Evolutionary conservation across 441 rosid genomes (phyloP).

Genomic region (Erodium chrysanthum): DNA sequence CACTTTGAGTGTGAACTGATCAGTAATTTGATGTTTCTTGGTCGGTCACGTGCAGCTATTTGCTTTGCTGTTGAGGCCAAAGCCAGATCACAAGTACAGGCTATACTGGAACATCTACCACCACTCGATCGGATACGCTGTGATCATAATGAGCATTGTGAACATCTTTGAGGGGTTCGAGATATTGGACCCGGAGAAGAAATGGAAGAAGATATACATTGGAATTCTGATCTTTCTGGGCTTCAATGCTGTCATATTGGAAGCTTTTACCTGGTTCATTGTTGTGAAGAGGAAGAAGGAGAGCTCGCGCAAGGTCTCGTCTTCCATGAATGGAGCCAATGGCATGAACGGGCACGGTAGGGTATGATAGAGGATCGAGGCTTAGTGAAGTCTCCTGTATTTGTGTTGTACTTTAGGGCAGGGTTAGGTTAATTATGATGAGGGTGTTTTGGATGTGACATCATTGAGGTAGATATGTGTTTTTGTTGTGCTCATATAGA

Average conservation of each 20-base stretch:
- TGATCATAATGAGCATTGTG: conserved; percentile 38
- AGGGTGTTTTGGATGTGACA: not conserved
- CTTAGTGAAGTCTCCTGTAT: not conserved
- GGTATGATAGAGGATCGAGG: not conserved
- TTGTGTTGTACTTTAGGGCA: not conserved
- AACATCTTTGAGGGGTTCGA: conserved; percentile 44
- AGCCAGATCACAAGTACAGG: conserved; percentile 51
- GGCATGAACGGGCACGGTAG: not conserved
- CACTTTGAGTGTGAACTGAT: too few species aligned
- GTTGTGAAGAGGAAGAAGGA: conserved; percentile 1
- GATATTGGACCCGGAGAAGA: conserved; percentile 36
- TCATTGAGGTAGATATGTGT: too few species aligned
- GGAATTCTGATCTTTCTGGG: not conserved
- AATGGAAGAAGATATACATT: conserved; percentile 38
- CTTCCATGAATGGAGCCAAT: not conserved
- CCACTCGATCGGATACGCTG: conserved; percentile 42
- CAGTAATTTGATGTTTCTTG: not conserved
- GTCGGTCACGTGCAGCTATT: conserved; percentile 27
- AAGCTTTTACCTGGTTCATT: not conserved
- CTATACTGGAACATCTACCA: conserved; percentile 57
- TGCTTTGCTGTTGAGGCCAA: conserved; percentile 47
- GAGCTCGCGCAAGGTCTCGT: not conserved
- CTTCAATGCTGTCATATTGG: not conserved
- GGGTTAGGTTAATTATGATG: not conserved
- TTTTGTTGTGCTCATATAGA: too few species aligned